Evolutionary conservation across 2,329 filamentous ascomycete genomes (phyloP).

Genomic region (Cryphonectria nitschkei): DNA sequence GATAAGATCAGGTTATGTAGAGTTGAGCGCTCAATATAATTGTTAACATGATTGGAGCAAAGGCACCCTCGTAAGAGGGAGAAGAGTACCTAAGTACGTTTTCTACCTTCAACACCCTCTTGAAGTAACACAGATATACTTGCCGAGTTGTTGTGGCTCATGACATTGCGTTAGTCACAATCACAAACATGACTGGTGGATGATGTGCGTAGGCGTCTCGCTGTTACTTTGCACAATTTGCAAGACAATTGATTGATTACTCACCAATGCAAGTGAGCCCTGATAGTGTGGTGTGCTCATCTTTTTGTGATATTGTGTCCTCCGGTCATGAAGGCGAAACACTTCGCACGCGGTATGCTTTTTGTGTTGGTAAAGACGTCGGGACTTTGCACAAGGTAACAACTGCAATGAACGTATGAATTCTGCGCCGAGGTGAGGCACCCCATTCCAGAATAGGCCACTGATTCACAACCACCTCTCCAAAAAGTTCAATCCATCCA

Average conservation of each 20-base stretch:
- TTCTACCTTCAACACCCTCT: background rate
- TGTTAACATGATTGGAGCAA: background rate
- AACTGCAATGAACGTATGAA: background rate
- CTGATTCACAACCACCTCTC: constrained; percentile 34
- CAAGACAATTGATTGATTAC: background rate
- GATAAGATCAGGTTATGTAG: background rate
- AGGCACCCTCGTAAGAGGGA: background rate
- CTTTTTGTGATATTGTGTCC: background rate
- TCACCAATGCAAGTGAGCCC: background rate
- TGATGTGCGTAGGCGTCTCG: background rate
- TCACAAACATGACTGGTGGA: background rate
- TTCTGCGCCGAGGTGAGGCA: background rate
- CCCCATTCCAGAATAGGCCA: background rate
- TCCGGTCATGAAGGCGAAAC: background rate
- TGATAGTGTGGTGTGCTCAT: background rate
- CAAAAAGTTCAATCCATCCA: constrained; percentile 37
- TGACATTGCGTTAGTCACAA: background rate
- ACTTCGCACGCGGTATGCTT: background rate
- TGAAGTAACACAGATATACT: background rate
- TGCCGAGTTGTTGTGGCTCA: background rate
- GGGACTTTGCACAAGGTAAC: background rate
- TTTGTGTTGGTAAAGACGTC: background rate
- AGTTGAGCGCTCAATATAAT: background rate
- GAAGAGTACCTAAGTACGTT: no score
- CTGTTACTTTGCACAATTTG: background rate